phyloP scores from a whole-genome alignment of 805 yeast species.

The Candida xyloterini region DNA sequence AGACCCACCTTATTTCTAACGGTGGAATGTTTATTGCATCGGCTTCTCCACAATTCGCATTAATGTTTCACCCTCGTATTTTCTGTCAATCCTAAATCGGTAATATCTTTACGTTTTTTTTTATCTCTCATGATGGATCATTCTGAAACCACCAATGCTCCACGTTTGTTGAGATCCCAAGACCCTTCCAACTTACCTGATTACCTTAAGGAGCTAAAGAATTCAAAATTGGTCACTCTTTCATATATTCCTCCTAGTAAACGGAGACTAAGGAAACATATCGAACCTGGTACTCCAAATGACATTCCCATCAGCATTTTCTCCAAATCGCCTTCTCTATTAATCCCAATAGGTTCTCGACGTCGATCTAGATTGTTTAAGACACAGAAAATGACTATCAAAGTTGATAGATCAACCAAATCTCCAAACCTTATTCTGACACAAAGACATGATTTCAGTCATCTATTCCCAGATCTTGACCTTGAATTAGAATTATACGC shows the following conservation, averaged over 20 bases:
- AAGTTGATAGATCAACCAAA: not conserved
- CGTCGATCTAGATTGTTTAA: slow-evolving; percentile 5
- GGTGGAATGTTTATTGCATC: no score
- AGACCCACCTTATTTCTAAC: no score
- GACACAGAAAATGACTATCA: slow-evolving; percentile 2
- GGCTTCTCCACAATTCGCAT: no score
- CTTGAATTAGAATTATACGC: slow-evolving; percentile 4
- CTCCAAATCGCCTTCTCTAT: slow-evolving; percentile 12
- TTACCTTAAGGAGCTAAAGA: slow-evolving; percentile 22
- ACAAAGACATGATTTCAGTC: slow-evolving; percentile 1
- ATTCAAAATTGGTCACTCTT: slow-evolving; percentile 23
- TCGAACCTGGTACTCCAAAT: slow-evolving; percentile 3
- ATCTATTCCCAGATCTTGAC: slow-evolving; percentile 4
- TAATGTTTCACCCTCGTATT: no score
- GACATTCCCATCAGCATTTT: slow-evolving; percentile 13
- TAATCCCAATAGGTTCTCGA: slow-evolving; percentile 13
- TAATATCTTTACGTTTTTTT: not conserved
- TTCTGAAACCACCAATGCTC: slow-evolving; percentile 2
- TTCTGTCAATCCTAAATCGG: slow-evolving; percentile 1
- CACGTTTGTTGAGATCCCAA: slow-evolving; percentile 21
- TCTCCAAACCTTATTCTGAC: slow-evolving; percentile 1
- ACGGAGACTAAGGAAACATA: slow-evolving; percentile 1
- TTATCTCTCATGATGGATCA: slow-evolving; percentile 3
- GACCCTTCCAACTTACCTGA: slow-evolving; percentile 21
- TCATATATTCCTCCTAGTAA: slow-evolving; percentile 21